These are phyloP conservation scores for Triangularia setosa DNA, from an alignment of 2,329 filamentous ascomycete genomes.

Conservation along the genomic window DNA sequence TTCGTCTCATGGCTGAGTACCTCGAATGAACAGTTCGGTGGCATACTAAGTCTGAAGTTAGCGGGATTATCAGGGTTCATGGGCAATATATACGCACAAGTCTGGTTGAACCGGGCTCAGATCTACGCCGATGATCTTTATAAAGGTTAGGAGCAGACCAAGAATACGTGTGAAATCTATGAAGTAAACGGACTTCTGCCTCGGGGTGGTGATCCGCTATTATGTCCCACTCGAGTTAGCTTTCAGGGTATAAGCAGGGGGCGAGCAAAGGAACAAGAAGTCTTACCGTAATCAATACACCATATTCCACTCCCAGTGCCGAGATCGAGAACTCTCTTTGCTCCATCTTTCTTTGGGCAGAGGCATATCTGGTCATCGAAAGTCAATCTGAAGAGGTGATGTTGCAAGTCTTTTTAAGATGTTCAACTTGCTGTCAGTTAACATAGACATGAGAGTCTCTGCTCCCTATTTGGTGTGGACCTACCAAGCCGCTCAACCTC, in stretches of 20 bases:
- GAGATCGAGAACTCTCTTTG: conserved; percentile 22
- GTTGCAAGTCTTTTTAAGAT: conserved; percentile 20
- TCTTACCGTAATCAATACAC: conserved; percentile 22
- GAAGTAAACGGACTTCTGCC: conserved; percentile 11
- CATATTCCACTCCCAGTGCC: conserved; percentile 24
- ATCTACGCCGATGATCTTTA: conserved; percentile 16
- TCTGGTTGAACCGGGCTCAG: conserved; percentile 18
- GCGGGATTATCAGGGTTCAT: not conserved
- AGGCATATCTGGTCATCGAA: conserved; percentile 16
- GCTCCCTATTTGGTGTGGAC: not conserved
- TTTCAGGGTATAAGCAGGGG: too few species aligned
- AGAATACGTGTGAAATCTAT: not conserved
- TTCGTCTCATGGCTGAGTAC: conserved; percentile 5
- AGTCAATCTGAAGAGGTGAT: conserved; percentile 20
- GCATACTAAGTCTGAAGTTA: conserved; percentile 10
- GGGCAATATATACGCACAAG: conserved; percentile 3
- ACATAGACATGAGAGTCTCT: not conserved
- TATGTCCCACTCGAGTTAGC: not conserved
- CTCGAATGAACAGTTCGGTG: conserved; percentile 20
- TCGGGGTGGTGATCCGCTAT: conserved; percentile 19
- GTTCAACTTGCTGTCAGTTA: not conserved
- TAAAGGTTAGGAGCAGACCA: not conserved
- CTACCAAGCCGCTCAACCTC: not conserved
- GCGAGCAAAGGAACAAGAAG: not conserved
- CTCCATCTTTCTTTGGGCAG: conserved; percentile 17